Conservation (phyloP, 768 basidiomycete genomes). For the Suillus decipiens region DNA sequence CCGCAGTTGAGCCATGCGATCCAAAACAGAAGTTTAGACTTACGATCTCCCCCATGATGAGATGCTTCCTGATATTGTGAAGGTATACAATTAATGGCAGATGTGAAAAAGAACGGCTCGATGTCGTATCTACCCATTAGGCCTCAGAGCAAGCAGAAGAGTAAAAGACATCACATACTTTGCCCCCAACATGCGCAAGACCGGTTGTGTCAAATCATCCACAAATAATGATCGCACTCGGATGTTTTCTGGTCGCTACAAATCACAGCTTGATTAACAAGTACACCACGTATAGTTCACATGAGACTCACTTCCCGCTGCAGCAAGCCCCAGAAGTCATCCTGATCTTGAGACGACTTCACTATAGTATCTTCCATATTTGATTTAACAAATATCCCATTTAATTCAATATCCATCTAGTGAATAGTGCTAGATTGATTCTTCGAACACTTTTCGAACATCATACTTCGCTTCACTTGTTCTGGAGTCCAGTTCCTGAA, state of each 20-base stretch:
- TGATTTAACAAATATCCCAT: not conserved
- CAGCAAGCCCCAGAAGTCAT: slow-evolving; percentile 32
- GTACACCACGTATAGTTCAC: not conserved
- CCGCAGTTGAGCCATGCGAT: slow-evolving; percentile 7
- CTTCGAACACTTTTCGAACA: slow-evolving; percentile 21
- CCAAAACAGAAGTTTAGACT: slow-evolving; percentile 14
- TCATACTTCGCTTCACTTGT: slow-evolving; percentile 33
- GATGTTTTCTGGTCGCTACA: slow-evolving; percentile 17
- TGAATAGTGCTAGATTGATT: slow-evolving; percentile 21
- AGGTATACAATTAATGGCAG: slow-evolving; percentile 34
- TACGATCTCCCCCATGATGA: slow-evolving; percentile 32
- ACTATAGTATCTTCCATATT: slow-evolving; percentile 10
- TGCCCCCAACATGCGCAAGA: slow-evolving; percentile 35
- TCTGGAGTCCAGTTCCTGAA: slow-evolving; percentile 47
- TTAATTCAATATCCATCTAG: slow-evolving; percentile 24
- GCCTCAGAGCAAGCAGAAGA: not conserved
- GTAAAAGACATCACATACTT: slow-evolving; percentile 19
- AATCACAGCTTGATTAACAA: not conserved
- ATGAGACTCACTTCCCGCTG: slow-evolving; percentile 32
- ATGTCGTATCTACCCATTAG: slow-evolving; percentile 28
- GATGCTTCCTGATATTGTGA: slow-evolving; percentile 33
- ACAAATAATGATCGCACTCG: slow-evolving; percentile 30
- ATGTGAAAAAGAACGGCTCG: slow-evolving; percentile 38
- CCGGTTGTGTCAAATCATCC: slow-evolving; percentile 27
- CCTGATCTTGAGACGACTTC: slow-evolving; percentile 11